phyloP scores from a whole-genome alignment of 2,329 filamentous ascomycete genomes.

The Clarireedia monteithiana region DNA sequence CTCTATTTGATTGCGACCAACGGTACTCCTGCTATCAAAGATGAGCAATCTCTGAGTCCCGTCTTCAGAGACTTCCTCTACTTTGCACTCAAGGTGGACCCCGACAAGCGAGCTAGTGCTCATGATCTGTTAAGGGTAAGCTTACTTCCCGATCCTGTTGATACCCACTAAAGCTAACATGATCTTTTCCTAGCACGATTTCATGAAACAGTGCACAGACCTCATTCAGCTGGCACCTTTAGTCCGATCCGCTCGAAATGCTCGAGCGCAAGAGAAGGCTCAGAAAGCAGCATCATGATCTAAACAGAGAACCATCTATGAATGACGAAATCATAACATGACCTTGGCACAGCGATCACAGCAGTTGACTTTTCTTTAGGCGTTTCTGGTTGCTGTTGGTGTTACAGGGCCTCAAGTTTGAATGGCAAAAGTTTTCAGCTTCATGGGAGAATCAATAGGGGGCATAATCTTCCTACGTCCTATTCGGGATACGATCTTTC shows the following conservation, averaged over 20 bases:
- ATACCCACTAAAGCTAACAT: background rate
- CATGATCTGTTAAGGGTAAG: conserved; percentile 87
- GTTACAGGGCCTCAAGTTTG: too few relatives aligned
- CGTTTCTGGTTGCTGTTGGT: background rate
- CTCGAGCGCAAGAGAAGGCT: conserved; percentile 77
- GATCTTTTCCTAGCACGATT: conserved; percentile 54
- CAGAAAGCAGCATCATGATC: conserved; percentile 43
- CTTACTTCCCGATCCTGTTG: conserved; percentile 16
- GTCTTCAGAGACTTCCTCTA: conserved; percentile 88
- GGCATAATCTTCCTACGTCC: too few relatives aligned
- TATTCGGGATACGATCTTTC: too few relatives aligned
- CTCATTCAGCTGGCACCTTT: conserved; percentile 74
- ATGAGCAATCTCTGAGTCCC: conserved; percentile 71
- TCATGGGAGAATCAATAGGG: too few relatives aligned
- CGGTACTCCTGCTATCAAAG: conserved; percentile 90
- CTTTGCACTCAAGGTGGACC: conserved; percentile 92
- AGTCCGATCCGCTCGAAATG: conserved; percentile 77
- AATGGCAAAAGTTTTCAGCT: too few relatives aligned
- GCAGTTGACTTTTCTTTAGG: conserved; percentile 2
- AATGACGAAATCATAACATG: conserved; percentile 7
- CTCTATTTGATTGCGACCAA: conserved; percentile 96
- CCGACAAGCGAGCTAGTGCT: conserved; percentile 91
- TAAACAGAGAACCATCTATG: conserved; percentile 1
- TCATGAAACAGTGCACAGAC: conserved; percentile 70
- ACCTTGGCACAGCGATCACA: conserved; percentile 4